These are phyloP conservation scores for Alternaria longipes DNA, from an alignment of 2,329 filamentous ascomycete species.

Conservation along the genomic window DNA sequence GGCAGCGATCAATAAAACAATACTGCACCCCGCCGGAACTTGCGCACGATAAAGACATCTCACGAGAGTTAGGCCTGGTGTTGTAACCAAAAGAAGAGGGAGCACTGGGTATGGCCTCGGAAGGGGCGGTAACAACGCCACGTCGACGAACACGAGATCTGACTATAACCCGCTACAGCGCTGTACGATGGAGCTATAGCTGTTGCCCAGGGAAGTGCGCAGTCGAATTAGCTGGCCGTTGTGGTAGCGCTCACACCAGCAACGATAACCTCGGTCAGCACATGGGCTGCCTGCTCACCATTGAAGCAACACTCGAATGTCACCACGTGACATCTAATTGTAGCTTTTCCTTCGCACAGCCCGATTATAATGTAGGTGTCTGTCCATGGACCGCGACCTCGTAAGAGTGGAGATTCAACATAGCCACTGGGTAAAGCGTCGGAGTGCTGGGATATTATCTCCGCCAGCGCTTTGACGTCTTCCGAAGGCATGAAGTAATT, in stretches of 20 bases:
- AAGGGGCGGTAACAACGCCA: background rate
- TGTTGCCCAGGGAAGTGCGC: slow-evolving; percentile 1
- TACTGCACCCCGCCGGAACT: slow-evolving; percentile 24
- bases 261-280: background rate
- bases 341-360: background rate
- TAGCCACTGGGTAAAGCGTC: slow-evolving; percentile 4
- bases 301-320: background rate
- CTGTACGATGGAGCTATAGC: background rate
- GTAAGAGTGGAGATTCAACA: slow-evolving; percentile 4
- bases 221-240: background rate
- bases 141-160: slow-evolving; percentile 7
- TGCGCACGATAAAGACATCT: slow-evolving; percentile 21
- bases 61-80: slow-evolving; percentile 4
- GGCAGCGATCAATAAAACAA: slow-evolving; percentile 44
- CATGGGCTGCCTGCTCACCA: slow-evolving; percentile 3
- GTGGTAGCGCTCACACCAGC: slow-evolving; percentile 3
- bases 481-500: background rate
- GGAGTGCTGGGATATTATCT: background rate
- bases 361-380: background rate
- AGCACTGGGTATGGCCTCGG: background rate
- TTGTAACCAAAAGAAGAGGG: slow-evolving; percentile 6
- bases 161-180: background rate
- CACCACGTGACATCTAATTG: background rate
- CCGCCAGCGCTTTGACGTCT: background rate
- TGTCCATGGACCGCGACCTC: background rate